Base-by-base conservation (phyloP, 192 early-diverging fungal species). In the Coemansia reversa region DNA sequence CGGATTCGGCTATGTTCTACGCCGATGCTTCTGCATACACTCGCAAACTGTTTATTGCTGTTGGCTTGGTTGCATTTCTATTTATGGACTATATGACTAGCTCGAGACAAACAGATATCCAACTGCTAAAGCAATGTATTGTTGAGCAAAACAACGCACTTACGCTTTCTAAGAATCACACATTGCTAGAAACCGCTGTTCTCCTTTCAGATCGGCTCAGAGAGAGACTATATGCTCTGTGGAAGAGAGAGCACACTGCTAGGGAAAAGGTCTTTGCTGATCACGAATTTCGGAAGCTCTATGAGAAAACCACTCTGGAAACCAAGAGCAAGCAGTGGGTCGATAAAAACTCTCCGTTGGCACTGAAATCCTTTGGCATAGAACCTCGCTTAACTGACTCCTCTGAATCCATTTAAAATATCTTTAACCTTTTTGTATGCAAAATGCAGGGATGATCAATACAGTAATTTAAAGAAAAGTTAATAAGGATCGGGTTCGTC, bases 21-120 rank as follows among this genome's bases (percentile, higher is more conserved):
- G 67, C 67, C 22, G 76, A 79, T 53, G 48, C 76, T 3, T 48
- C 76, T n/a, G 51, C 47, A 11, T 74, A 74, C 57, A 74, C 76
- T 1, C 70, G 76, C 25, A 24, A 55, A 2, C n/a, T 74, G 39
- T 60, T 67, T 24, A n/a, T 79, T 19, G 71, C 63, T 2, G 16
- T 55, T 39, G 32, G 63, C 33, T 47, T 74, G 7, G 11, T 67
- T 16, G 50, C 53, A 5, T 70, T 79, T 27, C 20, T 65, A 5
- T 19, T 28, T 11, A 70, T 79, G 65, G 76, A 79, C 61, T 70
- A 62, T 27, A 18, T 67, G 56, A 79, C 58, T 16, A 74, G 71
- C 58, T 55, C 71, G n/a, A 64, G 72, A 14, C 67, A 79, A 32
- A 79, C 76, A 8, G 76, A 79, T 28, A 49, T 79, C 16, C 76